phyloP scores from a whole-genome alignment of 768 basidiomycete genomes.

The Naematelia encephala region DNA sequence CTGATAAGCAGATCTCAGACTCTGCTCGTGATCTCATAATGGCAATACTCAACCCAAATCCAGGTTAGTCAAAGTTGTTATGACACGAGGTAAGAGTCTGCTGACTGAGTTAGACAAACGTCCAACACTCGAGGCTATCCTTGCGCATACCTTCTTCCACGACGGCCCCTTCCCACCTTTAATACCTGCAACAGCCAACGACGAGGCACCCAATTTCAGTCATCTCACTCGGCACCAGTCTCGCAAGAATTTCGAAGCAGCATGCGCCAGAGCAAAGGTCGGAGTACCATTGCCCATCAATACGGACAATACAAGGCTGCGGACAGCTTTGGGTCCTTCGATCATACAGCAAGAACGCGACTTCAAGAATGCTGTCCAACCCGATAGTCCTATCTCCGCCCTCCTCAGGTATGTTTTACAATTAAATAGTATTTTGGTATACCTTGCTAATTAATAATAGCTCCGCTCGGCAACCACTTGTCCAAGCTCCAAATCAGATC shows the following conservation, averaged over 20 bases:
- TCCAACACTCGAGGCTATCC: slow-evolving; percentile 77
- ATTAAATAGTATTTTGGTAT: background rate
- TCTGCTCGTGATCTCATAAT: slow-evolving; percentile 73
- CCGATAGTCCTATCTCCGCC: slow-evolving; percentile 88
- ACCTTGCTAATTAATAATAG: slow-evolving; percentile 35
- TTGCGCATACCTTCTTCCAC: slow-evolving; percentile 79
- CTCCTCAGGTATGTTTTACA: slow-evolving; percentile 58
- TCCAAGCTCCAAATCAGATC: slow-evolving; percentile 57
- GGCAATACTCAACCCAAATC: slow-evolving; percentile 79
- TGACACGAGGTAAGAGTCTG: background rate
- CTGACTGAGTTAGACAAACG: slow-evolving; percentile 56
- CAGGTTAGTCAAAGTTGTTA: slow-evolving; percentile 49
- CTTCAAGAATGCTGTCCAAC: slow-evolving; percentile 93
- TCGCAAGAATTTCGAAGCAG: slow-evolving; percentile 69
- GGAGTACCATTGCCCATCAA: slow-evolving; percentile 35
- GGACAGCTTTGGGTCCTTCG: slow-evolving; percentile 41
- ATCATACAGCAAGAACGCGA: slow-evolving; percentile 68
- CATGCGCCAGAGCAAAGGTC: slow-evolving; percentile 50
- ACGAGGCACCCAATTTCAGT: slow-evolving; percentile 70
- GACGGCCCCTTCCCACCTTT: slow-evolving; percentile 73
- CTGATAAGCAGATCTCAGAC: slow-evolving; percentile 67
- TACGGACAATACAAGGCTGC: slow-evolving; percentile 20
- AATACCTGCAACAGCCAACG: slow-evolving; percentile 75
- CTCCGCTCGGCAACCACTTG: slow-evolving; percentile 80
- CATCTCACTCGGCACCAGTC: slow-evolving; percentile 60